phyloP scores from a whole-genome alignment of 768 basidiomycete genomes.

The Amanita exitialis region DNA sequence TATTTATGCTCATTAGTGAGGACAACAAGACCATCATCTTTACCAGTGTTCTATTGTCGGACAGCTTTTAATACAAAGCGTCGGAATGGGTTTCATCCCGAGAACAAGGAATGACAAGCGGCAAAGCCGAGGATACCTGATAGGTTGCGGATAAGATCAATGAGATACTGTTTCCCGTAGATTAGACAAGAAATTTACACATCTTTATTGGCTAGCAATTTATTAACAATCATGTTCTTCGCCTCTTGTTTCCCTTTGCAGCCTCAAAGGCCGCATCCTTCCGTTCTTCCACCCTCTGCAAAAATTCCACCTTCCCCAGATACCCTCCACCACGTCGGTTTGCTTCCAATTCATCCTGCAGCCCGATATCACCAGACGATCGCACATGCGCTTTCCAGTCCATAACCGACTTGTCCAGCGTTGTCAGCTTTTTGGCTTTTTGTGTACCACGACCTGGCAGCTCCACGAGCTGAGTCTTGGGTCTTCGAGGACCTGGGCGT shows the following conservation, averaged over 20 bases:
- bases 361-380: constrained; percentile 24
- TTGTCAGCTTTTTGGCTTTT: constrained; percentile 71
- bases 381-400: constrained; percentile 72
- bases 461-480: constrained; percentile 45
- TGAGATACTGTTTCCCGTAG: too few relatives aligned
- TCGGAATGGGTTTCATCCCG: too few relatives aligned
- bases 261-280: constrained; percentile 57
- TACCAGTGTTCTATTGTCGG: too few relatives aligned
- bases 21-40: too few relatives aligned
- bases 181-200: too few relatives aligned
- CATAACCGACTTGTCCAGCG: constrained; percentile 79
- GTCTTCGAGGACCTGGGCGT: constrained; percentile 57
- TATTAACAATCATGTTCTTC: constrained; percentile 16
- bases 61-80: too few relatives aligned
- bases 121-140: too few relatives aligned
- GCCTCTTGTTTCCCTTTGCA: constrained; percentile 45
- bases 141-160: too few relatives aligned
- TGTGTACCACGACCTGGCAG: constrained; percentile 31
- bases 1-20: too few relatives aligned
- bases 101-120: too few relatives aligned
- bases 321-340: constrained; percentile 72
- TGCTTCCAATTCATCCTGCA: constrained; percentile 65
- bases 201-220: too few relatives aligned
- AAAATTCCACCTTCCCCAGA: constrained; percentile 77
- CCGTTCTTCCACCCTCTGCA: constrained; percentile 64